These are phyloP conservation scores for Arthrobotrys iridis DNA, from an alignment of 2,329 filamentous ascomycete species.

Conservation along the genomic window DNA sequence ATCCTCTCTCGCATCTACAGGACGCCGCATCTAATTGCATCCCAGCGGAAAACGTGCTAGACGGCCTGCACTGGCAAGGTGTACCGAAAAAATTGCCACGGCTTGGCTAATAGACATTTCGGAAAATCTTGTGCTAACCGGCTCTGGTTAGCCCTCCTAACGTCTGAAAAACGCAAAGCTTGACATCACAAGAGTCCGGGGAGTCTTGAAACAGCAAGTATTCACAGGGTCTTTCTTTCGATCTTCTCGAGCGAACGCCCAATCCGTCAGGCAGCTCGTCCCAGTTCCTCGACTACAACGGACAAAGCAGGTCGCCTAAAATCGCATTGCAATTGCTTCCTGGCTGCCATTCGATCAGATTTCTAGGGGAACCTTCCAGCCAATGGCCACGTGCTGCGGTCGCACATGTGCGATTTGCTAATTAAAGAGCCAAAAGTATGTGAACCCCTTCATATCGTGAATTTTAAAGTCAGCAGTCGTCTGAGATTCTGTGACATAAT, in stretches of 20 bases:
- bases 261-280: constrained; percentile 36
- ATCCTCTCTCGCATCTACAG: constrained; percentile 21
- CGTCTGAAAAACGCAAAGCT: constrained; percentile 14
- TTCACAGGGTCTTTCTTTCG: constrained; percentile 11
- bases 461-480: constrained; percentile 8
- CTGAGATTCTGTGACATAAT: constrained; percentile 25
- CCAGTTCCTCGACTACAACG: background rate
- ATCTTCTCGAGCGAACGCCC: background rate
- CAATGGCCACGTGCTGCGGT: constrained; percentile 26
- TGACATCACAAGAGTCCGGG: constrained; percentile 22
- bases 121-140: constrained; percentile 2
- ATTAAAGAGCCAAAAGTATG: constrained; percentile 30
- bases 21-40: constrained; percentile 37
- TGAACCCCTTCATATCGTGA: constrained; percentile 36
- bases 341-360: constrained; percentile 16
- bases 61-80: constrained; percentile 17
- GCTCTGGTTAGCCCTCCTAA: constrained; percentile 21
- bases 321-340: constrained; percentile 10
- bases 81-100: constrained; percentile 17
- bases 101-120: constrained; percentile 1
- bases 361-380: background rate
- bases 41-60: background rate
- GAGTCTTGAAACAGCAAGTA: constrained; percentile 46
- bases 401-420: constrained; percentile 34
- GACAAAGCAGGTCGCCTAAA: constrained; percentile 46